Evolutionary conservation across 352 stramenopile genomes (phyloP).

Genomic region (Pythium brachiatum): DNA sequence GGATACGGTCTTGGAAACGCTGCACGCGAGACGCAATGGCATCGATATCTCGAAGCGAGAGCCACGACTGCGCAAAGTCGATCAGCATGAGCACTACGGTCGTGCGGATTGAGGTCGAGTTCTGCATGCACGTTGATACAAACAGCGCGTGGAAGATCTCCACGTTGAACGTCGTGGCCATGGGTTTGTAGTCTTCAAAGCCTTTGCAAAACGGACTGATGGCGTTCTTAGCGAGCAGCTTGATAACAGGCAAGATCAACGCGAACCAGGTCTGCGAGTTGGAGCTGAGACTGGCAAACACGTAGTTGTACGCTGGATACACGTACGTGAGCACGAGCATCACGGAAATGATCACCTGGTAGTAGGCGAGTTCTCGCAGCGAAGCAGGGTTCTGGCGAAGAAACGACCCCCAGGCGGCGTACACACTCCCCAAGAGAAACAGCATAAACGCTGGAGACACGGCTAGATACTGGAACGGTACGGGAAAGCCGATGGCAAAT

Average conservation of each 20-base stretch:
- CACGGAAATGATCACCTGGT: background rate
- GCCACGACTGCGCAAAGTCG: slow-evolving; percentile 3
- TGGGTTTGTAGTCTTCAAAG: slow-evolving; percentile 30
- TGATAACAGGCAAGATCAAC: slow-evolving; percentile 35
- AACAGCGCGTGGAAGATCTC: slow-evolving; percentile 23
- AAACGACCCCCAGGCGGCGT: background rate
- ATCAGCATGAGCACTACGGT: slow-evolving; percentile 1
- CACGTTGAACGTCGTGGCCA: slow-evolving; percentile 14
- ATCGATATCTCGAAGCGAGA: slow-evolving; percentile 7
- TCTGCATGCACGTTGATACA: slow-evolving; percentile 18
- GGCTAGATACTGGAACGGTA: slow-evolving; percentile 21
- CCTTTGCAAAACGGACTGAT: slow-evolving; percentile 20
- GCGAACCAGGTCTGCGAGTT: slow-evolving; percentile 5
- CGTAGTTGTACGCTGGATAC: slow-evolving; percentile 17
- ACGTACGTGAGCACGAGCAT: slow-evolving; percentile 5
- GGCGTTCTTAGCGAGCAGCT: slow-evolving; percentile 38
- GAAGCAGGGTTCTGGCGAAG: slow-evolving; percentile 1
- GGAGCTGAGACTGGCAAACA: slow-evolving; percentile 8
- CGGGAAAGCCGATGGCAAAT: background rate
- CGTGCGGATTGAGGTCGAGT: background rate
- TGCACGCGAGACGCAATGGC: background rate
- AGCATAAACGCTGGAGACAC: slow-evolving; percentile 28
- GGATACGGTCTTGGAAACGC: background rate
- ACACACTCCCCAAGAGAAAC: slow-evolving; percentile 2
- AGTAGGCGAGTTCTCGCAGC: slow-evolving; percentile 1